A percentile compares a stretch with the other conserved stretches of the same genome.
Evolutionary conservation across 371 early-diverging fungal species (phyloP).

Genomic region (Cokeromyces recurvatus): DNA sequence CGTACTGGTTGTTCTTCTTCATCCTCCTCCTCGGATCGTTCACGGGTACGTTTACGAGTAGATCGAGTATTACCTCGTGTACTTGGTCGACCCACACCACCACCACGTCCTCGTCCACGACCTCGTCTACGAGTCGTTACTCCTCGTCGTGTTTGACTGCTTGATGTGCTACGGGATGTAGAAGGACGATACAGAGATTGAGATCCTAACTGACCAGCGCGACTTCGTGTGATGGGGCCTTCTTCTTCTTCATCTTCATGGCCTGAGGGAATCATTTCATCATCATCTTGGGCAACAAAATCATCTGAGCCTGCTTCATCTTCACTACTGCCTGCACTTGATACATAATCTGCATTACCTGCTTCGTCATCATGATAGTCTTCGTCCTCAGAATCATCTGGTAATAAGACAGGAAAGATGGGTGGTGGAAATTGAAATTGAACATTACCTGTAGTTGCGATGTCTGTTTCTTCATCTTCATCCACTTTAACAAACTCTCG

Average conservation of each 20-base stretch:
- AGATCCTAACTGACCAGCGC: conserved; percentile 20
- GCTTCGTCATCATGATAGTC: conserved; percentile 44
- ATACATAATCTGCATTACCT: conserved; percentile 7
- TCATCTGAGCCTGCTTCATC: conserved; percentile 27
- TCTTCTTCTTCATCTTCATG: conserved; percentile 27
- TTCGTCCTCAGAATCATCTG: conserved; percentile 61
- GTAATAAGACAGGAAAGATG: conserved; percentile 20
- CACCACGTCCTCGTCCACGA: not conserved
- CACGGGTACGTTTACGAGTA: conserved; percentile 20
- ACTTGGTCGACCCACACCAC: not conserved
- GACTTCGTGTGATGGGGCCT: conserved; percentile 32
- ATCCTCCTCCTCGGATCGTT: conserved; percentile 22
- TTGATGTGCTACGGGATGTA: not conserved
- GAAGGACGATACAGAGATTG: not conserved
- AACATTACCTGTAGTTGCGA: conserved; percentile 36
- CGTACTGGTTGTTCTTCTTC: conserved; percentile 34
- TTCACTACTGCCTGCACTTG: conserved; percentile 13
- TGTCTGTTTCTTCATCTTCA: conserved; percentile 55
- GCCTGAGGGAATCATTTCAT: conserved; percentile 8
- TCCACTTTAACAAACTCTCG: conserved; percentile 36
- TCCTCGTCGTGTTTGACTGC: too few species aligned
- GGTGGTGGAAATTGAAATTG: conserved; percentile 38
- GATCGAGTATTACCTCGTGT: conserved; percentile 8
- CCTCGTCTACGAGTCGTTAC: conserved; percentile 6
- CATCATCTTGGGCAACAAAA: conserved; percentile 12